Evolutionary conservation across 106 monocot genomes (phyloP), one percentile per base, ranked within the genome.

Genomic region (Vanilla planifolia): DNA sequence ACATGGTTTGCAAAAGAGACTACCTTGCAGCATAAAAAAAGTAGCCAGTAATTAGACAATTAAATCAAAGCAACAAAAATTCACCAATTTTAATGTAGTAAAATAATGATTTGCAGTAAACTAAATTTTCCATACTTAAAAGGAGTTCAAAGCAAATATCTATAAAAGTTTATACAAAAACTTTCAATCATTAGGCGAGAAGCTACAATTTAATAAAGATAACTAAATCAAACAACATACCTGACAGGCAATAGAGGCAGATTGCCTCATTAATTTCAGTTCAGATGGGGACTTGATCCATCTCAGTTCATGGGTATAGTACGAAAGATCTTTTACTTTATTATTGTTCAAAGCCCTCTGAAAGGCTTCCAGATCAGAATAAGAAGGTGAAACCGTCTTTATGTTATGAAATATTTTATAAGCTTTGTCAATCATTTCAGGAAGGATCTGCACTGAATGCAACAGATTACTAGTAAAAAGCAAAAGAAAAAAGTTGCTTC

Each of bases 1-100:
- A 21, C 96, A 98, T 91, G 10, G 91, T 88, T 82, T 98, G 96
- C 66, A 98, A 55, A 41, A 91, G 79, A 34, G 96, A 84, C 91
- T 95, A 60, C 2, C 8, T 58, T 69, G 68, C 50, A 61, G 48
- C 42, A 5, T 29, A 55, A 24, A 23, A 53, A 53, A 15, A 16
- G n/a, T 15, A 16, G n/a, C 28, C 13, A 28, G n/a, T 16, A 32
- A 53, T 51, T 53, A 53, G 53, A 6, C 53, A 53, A 29, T 53
- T 16, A 24, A 53, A 32, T 53, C 27, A 53, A 6, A 16, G 22
- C 19, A 53, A 5, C 3, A 53, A 30, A 30, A 14, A 16, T 16
- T 30, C 16, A 30, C 11, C 53, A 53, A 53, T 17, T n/a, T 53
- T n/a, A n/a, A n/a, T n/a, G n/a, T n/a, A n/a, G n/a, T n/a, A n/a